Evolutionary conservation across 2,329 filamentous ascomycete genomes (phyloP).

Genomic region (Trichoderma aggressivum): DNA sequence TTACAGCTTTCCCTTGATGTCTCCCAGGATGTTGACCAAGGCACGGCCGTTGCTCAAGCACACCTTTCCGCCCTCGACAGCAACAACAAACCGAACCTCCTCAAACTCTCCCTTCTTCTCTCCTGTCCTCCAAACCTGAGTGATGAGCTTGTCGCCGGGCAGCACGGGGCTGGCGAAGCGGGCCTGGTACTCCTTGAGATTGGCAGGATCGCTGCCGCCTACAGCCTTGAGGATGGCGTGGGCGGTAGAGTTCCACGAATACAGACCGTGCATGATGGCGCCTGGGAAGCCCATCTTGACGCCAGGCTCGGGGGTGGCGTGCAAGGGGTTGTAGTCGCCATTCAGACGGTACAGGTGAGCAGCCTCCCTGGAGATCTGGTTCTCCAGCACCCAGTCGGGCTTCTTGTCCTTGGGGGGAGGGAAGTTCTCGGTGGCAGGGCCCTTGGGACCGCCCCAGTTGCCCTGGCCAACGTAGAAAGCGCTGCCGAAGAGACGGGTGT

Average conservation of each 20-base stretch:
- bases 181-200: slow-evolving; percentile 84
- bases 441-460: slow-evolving; percentile 86
- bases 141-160: slow-evolving; percentile 77
- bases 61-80: slow-evolving; percentile 76
- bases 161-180: slow-evolving; percentile 81
- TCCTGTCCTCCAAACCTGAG: slow-evolving; percentile 77
- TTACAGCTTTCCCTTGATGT: slow-evolving; percentile 62
- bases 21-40: slow-evolving; percentile 62
- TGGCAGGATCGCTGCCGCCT: slow-evolving; percentile 73
- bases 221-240: slow-evolving; percentile 71
- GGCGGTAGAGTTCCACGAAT: slow-evolving; percentile 76
- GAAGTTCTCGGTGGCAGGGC: slow-evolving; percentile 74
- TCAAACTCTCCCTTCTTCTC: slow-evolving; percentile 64
- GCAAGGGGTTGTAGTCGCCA: slow-evolving; percentile 91
- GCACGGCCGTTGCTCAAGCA: slow-evolving; percentile 85
- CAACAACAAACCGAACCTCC: slow-evolving; percentile 77
- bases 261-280: slow-evolving; percentile 84
- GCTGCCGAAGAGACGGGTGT: slow-evolving; percentile 64
- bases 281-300: slow-evolving; percentile 89
- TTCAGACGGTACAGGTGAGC: slow-evolving; percentile 80
- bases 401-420: slow-evolving; percentile 70
- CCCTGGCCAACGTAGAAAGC: slow-evolving; percentile 78
- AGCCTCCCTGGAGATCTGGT: slow-evolving; percentile 69
- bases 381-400: slow-evolving; percentile 67
- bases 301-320: slow-evolving; percentile 81